Evolutionary conservation across 495 filamentous ascomycete species (phyloP).

Genomic region (Penicillium longicatenatum): DNA sequence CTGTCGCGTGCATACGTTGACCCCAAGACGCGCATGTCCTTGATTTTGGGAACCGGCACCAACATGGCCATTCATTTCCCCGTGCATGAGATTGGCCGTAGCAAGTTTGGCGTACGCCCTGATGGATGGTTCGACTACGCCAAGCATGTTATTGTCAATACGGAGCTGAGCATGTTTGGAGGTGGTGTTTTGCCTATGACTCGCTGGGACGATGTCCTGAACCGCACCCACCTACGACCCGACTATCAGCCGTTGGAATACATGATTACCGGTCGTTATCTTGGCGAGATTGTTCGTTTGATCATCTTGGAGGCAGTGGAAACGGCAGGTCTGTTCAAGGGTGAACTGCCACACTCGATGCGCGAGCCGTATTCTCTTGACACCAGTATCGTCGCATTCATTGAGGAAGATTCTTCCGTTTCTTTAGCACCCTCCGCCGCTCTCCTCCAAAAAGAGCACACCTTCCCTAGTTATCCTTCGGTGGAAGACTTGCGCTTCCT

Average conservation of each 20-base stretch:
- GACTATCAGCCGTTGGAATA: conserved; percentile 92
- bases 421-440: conserved; percentile 46
- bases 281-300: conserved; percentile 80
- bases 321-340: conserved; percentile 49
- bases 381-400: conserved; percentile 66
- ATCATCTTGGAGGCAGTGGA: conserved; percentile 71
- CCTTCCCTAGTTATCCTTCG: conserved; percentile 44
- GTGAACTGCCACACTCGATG: conserved; percentile 61
- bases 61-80: conserved; percentile 78
- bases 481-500: conserved; percentile 58
- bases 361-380: conserved; percentile 64
- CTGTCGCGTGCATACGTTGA: conserved; percentile 75
- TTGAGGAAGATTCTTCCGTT: conserved; percentile 52
- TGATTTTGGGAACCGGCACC: conserved; percentile 84
- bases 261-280: conserved; percentile 82
- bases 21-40: conserved; percentile 65
- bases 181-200: conserved; percentile 66
- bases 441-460: conserved; percentile 54
- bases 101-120: conserved; percentile 56
- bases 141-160: conserved; percentile 77
- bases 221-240: conserved; percentile 67
- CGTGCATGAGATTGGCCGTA: conserved; percentile 61
- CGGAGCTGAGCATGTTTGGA: conserved; percentile 86
- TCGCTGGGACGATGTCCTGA: conserved; percentile 73
- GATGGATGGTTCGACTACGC: conserved; percentile 50